Conservation (phyloP, 768 basidiomycete species). For the Goffeauzyma gilvescens region DNA sequence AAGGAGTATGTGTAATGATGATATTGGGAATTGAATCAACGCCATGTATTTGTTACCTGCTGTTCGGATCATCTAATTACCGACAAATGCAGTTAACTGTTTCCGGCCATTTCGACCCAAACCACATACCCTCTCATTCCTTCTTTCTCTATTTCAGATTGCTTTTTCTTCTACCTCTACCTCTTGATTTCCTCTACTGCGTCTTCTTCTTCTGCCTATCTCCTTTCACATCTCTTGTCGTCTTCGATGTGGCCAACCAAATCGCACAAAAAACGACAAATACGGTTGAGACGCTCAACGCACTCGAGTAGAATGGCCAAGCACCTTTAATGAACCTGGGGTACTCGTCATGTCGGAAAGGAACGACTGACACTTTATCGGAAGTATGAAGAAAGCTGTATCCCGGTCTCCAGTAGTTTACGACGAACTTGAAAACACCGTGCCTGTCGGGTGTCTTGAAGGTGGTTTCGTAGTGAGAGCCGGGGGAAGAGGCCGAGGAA, state of each 20-base stretch:
- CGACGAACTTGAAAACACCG: constrained; percentile 93
- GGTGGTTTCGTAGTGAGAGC: constrained; percentile 47
- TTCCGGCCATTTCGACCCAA: no score
- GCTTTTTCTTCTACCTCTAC: no score
- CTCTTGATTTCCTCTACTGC: constrained; percentile 13
- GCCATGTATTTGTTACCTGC: no score
- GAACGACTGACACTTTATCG: constrained; percentile 68
- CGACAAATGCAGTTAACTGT: no score
- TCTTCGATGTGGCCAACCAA: constrained; percentile 43
- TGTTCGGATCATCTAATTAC: no score
- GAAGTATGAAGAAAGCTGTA: constrained; percentile 55
- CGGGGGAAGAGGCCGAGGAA: no score
- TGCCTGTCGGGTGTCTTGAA: constrained; percentile 89
- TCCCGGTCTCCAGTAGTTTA: constrained; percentile 75
- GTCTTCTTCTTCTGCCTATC: constrained; percentile 37
- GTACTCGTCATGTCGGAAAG: constrained; percentile 84
- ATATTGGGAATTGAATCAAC: no score
- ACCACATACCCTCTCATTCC: background rate
- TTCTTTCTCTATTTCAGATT: background rate
- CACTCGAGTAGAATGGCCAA: constrained; percentile 85
- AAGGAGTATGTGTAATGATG: no score
- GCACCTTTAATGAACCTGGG: constrained; percentile 88
- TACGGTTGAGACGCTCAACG: constrained; percentile 66
- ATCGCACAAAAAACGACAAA: constrained; percentile 71
- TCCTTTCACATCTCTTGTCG: constrained; percentile 37